Percentiles rank a stretch among this genome's conserved stretches.
These are phyloP conservation scores for Bacidia gigantensis DNA, from an alignment of 495 filamentous ascomycete genomes.

Conservation along the genomic window DNA sequence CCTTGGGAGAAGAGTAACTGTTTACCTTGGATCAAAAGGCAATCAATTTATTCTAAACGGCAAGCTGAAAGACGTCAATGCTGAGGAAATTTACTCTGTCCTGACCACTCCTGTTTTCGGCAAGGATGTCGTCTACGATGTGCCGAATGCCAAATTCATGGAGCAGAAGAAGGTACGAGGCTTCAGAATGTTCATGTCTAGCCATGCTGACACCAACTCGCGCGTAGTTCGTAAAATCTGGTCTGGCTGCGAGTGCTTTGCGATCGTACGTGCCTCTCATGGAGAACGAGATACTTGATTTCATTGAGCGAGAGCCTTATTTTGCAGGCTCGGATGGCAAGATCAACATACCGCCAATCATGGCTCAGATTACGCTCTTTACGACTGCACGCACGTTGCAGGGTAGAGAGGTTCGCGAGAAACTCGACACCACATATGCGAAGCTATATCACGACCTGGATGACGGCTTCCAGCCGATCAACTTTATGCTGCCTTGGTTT, in stretches of 20 bases:
- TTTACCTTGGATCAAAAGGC: slow-evolving; percentile 61
- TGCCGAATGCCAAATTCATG: slow-evolving; percentile 72
- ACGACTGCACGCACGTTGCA: slow-evolving; percentile 70
- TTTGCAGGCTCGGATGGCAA: slow-evolving; percentile 57
- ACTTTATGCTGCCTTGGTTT: slow-evolving; percentile 77
- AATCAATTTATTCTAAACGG: slow-evolving; percentile 83
- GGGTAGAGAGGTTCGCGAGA: slow-evolving; percentile 64
- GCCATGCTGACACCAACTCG: neutral
- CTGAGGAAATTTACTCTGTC: slow-evolving; percentile 69
- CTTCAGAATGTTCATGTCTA: neutral
- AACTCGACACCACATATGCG: slow-evolving; percentile 61
- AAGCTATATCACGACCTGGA: slow-evolving; percentile 71
- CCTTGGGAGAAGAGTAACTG: slow-evolving; percentile 61
- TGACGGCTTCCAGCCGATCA: slow-evolving; percentile 69
- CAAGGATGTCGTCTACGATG: slow-evolving; percentile 76
- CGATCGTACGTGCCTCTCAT: slow-evolving; percentile 67
- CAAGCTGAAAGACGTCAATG: slow-evolving; percentile 65
- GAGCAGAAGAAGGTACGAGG: slow-evolving; percentile 54
- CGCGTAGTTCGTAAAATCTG: slow-evolving; percentile 80
- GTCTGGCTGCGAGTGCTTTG: slow-evolving; percentile 62
- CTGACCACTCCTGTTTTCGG: slow-evolving; percentile 80
- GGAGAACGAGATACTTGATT: slow-evolving; percentile 55
- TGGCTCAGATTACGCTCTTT: slow-evolving; percentile 77
- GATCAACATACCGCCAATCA: slow-evolving; percentile 49
- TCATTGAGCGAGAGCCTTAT: slow-evolving; percentile 46